phyloP scores from a whole-genome alignment of 2,329 filamentous ascomycete species.

The Colletotrichum liaoningense region DNA sequence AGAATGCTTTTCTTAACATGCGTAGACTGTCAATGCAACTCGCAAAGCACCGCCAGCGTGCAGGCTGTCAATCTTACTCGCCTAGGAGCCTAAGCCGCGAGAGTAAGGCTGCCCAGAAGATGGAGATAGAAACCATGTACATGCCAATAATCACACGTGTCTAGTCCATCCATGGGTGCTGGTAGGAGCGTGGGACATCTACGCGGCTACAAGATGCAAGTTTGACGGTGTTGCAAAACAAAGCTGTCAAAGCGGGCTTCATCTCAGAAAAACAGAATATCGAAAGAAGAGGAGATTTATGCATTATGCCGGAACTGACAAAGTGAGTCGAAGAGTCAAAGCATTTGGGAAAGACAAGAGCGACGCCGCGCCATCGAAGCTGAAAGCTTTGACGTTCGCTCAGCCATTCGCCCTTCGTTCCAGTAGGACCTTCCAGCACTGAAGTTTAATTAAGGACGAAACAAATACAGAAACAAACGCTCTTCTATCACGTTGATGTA shows the following conservation, averaged over 20 bases:
- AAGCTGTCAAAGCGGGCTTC: background rate
- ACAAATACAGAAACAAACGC: background rate
- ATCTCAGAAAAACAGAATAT: background rate
- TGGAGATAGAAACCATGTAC: background rate
- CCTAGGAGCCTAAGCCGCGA: no score
- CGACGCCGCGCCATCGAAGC: background rate
- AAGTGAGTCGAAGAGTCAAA: conserved; percentile 26
- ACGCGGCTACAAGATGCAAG: background rate
- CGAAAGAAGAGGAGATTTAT: background rate
- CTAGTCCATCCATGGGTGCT: background rate
- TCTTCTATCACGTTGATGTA: background rate
- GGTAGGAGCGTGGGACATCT: background rate
- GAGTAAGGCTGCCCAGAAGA: no score
- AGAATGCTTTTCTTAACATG: no score
- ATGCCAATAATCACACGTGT: background rate
- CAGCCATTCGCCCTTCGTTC: background rate
- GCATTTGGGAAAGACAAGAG: background rate
- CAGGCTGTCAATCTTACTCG: no score
- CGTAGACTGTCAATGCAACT: no score
- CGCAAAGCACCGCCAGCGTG: no score
- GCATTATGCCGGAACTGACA: background rate
- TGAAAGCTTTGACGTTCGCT: background rate
- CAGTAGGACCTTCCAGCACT: background rate
- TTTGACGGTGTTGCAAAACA: background rate
- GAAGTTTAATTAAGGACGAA: background rate